phyloP scores from a whole-genome alignment of 192 early-diverging fungal genomes.

The Gonapodya sp. region DNA sequence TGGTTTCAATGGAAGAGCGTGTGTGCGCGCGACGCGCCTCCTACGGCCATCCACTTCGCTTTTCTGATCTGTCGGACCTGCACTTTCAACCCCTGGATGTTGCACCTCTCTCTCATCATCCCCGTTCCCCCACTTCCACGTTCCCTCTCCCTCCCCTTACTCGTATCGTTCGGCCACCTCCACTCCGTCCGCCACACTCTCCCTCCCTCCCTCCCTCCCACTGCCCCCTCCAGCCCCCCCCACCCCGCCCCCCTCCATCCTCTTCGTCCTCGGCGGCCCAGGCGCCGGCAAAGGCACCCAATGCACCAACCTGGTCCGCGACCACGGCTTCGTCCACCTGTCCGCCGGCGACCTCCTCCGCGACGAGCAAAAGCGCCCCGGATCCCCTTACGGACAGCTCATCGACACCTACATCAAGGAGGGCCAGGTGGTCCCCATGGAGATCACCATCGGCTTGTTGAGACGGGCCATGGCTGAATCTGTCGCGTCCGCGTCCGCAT shows the following conservation, averaged over 20 bases:
- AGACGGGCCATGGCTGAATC: slow-evolving; percentile 77
- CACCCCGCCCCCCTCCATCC: slow-evolving; percentile 42
- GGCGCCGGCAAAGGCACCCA: slow-evolving; percentile 95
- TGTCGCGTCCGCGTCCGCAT: slow-evolving; percentile 37
- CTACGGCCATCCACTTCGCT: no score
- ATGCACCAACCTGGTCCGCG: slow-evolving; percentile 73
- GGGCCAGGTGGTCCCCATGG: slow-evolving; percentile 90
- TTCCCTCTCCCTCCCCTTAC: no score
- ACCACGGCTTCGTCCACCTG: slow-evolving; percentile 90
- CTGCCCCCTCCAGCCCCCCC: neutral
- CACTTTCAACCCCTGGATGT: no score
- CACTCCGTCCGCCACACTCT: neutral
- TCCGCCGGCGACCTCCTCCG: slow-evolving; percentile 93
- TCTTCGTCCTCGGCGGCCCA: slow-evolving; percentile 85
- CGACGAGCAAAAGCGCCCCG: slow-evolving; percentile 73
- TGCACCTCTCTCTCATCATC: no score
- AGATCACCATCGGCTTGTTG: slow-evolving; percentile 86
- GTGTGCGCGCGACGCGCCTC: no score
- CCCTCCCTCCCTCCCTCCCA: neutral
- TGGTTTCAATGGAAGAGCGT: no score
- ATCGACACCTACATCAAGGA: slow-evolving; percentile 89
- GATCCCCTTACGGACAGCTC: slow-evolving; percentile 80
- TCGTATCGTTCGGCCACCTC: neutral
- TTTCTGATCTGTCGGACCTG: no score
- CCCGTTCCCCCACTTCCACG: no score